A percentile compares a stretch with the other conserved stretches of the same genome.
Conservation (phyloP, 2,329 filamentous ascomycete species). For the Penicillium sp. region DNA sequence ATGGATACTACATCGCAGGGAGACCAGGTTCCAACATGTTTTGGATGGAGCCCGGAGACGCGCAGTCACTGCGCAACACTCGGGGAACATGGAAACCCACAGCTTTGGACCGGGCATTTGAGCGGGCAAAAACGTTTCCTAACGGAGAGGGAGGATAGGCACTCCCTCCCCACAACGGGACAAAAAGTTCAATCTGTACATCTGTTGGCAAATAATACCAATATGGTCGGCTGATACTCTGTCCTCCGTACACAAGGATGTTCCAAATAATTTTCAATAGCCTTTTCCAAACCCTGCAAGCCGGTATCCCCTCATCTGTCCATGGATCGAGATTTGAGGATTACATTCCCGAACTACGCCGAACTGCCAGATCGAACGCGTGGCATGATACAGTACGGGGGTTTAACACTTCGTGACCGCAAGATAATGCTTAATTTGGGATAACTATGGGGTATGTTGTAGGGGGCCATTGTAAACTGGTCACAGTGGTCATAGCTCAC, state of each 20-base stretch:
- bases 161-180: conserved; percentile 7
- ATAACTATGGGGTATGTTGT: not conserved
- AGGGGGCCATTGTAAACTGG: not conserved
- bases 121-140: not conserved
- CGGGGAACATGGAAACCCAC: not conserved
- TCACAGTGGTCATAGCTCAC: not conserved
- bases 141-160: conserved; percentile 10
- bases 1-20: not conserved
- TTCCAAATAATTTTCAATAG: not conserved
- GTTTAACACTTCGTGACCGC: not conserved
- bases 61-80: conserved; percentile 11
- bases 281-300: not conserved
- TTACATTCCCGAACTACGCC: conserved; percentile 10
- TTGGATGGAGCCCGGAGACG: conserved; percentile 5
- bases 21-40: not conserved
- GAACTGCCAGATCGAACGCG: conserved; percentile 2
- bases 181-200: not conserved
- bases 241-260: not conserved
- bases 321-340: conserved; percentile 5
- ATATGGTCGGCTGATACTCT: not conserved
- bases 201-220: not conserved
- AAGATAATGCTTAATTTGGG: not conserved
- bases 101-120: not conserved
- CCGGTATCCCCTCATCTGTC: not conserved
- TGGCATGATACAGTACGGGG: not conserved